phyloP scores from a whole-genome alignment of 768 basidiomycete species.

The Astraeus odoratus region DNA sequence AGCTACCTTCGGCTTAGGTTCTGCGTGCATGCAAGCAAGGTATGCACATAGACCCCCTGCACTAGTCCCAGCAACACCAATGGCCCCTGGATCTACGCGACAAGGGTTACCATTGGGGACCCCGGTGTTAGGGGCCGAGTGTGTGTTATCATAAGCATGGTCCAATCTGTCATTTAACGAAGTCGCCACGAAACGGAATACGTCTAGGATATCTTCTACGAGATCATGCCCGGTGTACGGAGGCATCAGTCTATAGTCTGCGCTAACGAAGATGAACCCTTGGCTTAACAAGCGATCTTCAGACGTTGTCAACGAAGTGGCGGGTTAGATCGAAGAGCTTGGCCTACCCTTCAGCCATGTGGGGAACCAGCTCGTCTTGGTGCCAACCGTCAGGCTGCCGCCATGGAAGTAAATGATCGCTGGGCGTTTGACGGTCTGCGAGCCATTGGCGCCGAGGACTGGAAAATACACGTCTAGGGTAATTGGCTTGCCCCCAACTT shows the following conservation, averaged over 20 bases:
- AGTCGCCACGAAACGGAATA: slow-evolving; percentile 40
- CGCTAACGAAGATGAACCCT: slow-evolving; percentile 55
- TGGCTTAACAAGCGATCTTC: slow-evolving; percentile 39
- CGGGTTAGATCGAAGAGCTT: background rate
- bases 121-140: no score
- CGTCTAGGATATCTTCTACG: slow-evolving; percentile 49
- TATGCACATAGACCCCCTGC: slow-evolving; percentile 62
- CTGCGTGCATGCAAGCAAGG: slow-evolving; percentile 47
- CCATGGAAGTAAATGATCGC: slow-evolving; percentile 38
- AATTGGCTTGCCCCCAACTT: slow-evolving; percentile 17
- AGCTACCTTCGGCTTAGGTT: slow-evolving; percentile 47
- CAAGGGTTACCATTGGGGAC: slow-evolving; percentile 14
- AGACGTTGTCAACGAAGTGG: background rate
- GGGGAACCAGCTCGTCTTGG: slow-evolving; percentile 56
- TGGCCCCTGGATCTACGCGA: slow-evolving; percentile 35
- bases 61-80: slow-evolving; percentile 52
- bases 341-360: slow-evolving; percentile 51
- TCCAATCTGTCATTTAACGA: slow-evolving; percentile 13
- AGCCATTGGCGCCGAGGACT: background rate
- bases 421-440: slow-evolving; percentile 10
- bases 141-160: background rate
- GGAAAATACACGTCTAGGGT: slow-evolving; percentile 31
- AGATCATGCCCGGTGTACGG: slow-evolving; percentile 50
- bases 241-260: slow-evolving; percentile 54
- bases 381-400: slow-evolving; percentile 57